Evolutionary conservation across 2,329 filamentous ascomycete genomes (phyloP).

Genomic region (Pseudogymnoascus sp.): DNA sequence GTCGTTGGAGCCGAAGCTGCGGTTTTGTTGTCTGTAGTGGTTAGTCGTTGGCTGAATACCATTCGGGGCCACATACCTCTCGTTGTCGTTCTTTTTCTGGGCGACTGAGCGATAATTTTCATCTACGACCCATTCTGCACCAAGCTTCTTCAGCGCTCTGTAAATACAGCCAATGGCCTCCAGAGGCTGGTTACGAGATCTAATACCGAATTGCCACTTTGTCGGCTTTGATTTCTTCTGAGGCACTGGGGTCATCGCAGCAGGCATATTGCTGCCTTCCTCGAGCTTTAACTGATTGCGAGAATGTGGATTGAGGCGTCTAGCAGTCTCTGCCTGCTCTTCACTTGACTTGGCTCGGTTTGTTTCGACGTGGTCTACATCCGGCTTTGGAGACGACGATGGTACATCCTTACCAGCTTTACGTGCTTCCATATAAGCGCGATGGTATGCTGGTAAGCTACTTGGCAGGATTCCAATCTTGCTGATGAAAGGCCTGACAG

Average conservation of each 20-base stretch:
- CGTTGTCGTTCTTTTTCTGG: constrained; percentile 30
- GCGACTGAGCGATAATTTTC: constrained; percentile 37
- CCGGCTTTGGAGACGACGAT: constrained; percentile 40
- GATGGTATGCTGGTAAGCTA: constrained; percentile 83
- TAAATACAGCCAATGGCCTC: constrained; percentile 95
- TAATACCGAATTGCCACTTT: constrained; percentile 96
- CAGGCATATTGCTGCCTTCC: constrained; percentile 49
- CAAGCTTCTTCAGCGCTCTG: constrained; percentile 78
- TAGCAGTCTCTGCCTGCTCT: constrained; percentile 72
- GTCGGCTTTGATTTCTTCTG: constrained; percentile 69
- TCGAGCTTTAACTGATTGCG: constrained; percentile 63
- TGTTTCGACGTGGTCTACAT: constrained; percentile 31
- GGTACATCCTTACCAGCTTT: constrained; percentile 44
- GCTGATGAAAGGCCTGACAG: constrained; percentile 42
- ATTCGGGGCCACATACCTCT: constrained; percentile 26
- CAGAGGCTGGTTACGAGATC: constrained; percentile 85
- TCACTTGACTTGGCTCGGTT: constrained; percentile 47
- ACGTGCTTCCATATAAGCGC: constrained; percentile 74
- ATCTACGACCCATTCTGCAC: constrained; percentile 75
- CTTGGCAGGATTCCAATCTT: constrained; percentile 89
- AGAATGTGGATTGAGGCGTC: constrained; percentile 78
- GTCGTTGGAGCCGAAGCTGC: constrained; percentile 32
- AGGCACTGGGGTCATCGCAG: constrained; percentile 55
- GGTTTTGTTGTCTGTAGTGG: constrained; percentile 20
- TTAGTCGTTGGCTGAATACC: background rate